phyloP scores from a whole-genome alignment of 768 basidiomycete species.

The Tricholoma sp. region DNA sequence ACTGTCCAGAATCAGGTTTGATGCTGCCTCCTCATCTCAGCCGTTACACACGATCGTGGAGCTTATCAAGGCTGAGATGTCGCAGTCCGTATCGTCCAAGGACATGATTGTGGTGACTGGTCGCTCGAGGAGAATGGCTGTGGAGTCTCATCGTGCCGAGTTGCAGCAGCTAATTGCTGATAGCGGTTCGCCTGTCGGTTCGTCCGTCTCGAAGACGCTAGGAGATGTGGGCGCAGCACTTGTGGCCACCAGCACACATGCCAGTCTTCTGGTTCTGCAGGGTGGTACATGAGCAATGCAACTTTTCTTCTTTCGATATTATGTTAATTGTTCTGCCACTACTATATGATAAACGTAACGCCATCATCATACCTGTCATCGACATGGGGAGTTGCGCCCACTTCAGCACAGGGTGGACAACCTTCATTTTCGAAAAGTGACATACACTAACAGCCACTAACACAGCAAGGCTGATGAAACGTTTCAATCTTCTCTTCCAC shows the following conservation, averaged over 20 bases:
- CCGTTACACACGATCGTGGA: constrained; percentile 58
- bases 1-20: constrained; percentile 64
- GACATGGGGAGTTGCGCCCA: too few species aligned
- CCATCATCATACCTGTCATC: too few species aligned
- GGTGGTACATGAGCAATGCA: background rate
- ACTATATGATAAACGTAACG: too few species aligned
- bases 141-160: constrained; percentile 56
- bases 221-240: constrained; percentile 74
- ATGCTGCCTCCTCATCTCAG: constrained; percentile 36
- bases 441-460: too few species aligned
- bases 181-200: constrained; percentile 36
- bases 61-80: constrained; percentile 27
- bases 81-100: constrained; percentile 27
- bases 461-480: too few species aligned
- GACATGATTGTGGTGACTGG: constrained; percentile 65
- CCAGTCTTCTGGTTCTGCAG: constrained; percentile 54
- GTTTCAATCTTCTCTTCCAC: too few species aligned
- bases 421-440: too few species aligned
- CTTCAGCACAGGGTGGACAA: too few species aligned
- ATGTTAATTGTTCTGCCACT: too few species aligned
- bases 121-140: constrained; percentile 66
- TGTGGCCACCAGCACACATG: constrained; percentile 45
- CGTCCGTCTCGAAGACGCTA: constrained; percentile 63
- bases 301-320: background rate
- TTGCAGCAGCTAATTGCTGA: constrained; percentile 42